Conservation (phyloP, 2,329 filamentous ascomycete genomes). For the Claviceps quebecensis region DNA sequence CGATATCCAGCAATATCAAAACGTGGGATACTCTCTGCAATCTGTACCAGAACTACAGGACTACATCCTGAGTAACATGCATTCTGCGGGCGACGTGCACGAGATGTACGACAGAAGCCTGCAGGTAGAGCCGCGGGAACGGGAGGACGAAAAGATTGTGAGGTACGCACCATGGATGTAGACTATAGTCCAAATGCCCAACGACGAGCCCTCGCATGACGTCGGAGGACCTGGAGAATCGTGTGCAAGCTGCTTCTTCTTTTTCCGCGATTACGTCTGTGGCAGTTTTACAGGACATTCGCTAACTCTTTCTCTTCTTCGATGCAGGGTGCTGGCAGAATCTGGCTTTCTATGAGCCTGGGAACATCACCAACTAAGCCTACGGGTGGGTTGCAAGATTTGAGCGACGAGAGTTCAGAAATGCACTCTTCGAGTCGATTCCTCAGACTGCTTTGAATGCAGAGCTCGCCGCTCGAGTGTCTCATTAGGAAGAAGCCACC, state of each 20-base stretch:
- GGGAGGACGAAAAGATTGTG: slow-evolving; percentile 98
- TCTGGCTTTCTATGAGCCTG: slow-evolving; percentile 41
- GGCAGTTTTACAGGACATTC: not conserved
- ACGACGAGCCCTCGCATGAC: not conserved
- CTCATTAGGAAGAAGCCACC: not conserved
- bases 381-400: not conserved
- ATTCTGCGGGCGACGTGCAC: slow-evolving; percentile 86
- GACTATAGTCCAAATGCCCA: slow-evolving; percentile 6
- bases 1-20: slow-evolving; percentile 97
- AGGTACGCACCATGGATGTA: slow-evolving; percentile 49
- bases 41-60: slow-evolving; percentile 86
- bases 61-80: slow-evolving; percentile 94
- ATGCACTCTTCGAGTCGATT: not conserved
- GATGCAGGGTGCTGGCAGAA: slow-evolving; percentile 42
- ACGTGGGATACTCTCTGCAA: slow-evolving; percentile 86
- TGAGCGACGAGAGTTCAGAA: not conserved
- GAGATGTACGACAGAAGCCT: slow-evolving; percentile 99
- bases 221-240: not conserved
- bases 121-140: slow-evolving; percentile 81
- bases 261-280: not conserved
- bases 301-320: slow-evolving; percentile 5
- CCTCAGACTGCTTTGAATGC: not conserved
- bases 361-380: not conserved
- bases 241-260: not conserved
- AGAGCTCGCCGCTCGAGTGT: not conserved